Evolutionary conservation across 176 grass and related monocot genomes (phyloP).

Genomic region (Urochloa ruziziensis): DNA sequence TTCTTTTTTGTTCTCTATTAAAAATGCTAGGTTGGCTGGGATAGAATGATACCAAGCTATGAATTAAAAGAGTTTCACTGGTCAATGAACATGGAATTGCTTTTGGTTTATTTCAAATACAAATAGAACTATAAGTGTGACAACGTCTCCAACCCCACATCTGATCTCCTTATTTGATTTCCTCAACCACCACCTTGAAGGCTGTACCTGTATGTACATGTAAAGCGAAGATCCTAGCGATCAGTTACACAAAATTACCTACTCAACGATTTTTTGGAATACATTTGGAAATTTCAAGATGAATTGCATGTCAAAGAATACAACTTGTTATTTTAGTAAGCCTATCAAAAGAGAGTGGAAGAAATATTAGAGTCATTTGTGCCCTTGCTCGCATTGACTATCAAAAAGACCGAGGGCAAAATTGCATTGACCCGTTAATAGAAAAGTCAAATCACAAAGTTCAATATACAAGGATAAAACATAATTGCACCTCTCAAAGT

Average conservation of each 20-base stretch:
- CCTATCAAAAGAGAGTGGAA: too few species aligned
- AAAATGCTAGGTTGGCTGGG: background rate
- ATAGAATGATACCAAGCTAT: background rate
- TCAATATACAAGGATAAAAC: too few species aligned
- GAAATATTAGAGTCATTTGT: too few species aligned
- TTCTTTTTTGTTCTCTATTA: background rate
- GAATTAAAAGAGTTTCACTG: background rate
- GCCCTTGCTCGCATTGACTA: too few species aligned
- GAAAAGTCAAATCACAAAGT: too few species aligned
- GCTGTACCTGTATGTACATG: background rate
- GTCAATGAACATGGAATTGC: background rate
- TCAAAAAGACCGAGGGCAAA: too few species aligned
- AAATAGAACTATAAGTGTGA: background rate
- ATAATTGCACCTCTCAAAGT: too few species aligned
- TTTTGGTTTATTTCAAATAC: background rate
- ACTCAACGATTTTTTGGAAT: background rate
- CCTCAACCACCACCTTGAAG: background rate
- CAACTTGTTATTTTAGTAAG: too few species aligned
- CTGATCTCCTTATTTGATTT: background rate
- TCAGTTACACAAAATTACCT: background rate
- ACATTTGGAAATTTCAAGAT: background rate
- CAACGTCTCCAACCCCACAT: background rate
- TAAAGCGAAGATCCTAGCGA: background rate
- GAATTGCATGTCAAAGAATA: too few species aligned
- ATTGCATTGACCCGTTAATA: too few species aligned